Evolutionary conservation across 2,329 filamentous ascomycete genomes (phyloP).

Genomic region (Fusarium siculi): DNA sequence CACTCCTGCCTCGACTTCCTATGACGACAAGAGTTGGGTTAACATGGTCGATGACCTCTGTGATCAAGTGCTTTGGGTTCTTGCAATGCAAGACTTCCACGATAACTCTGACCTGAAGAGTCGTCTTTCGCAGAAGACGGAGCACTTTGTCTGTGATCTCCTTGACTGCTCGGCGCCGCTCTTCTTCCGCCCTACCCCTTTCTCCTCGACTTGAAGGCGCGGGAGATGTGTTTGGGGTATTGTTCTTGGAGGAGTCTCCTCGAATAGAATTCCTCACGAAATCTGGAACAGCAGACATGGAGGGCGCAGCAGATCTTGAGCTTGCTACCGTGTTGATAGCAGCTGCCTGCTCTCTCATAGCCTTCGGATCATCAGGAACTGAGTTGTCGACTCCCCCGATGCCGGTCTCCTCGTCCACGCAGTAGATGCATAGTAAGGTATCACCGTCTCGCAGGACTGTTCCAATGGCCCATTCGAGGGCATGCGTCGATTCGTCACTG

Average conservation of each 20-base stretch:
- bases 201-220: slow-evolving; percentile 61
- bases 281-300: slow-evolving; percentile 49
- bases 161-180: slow-evolving; percentile 82
- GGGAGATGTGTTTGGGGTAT: slow-evolving; percentile 57
- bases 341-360: slow-evolving; percentile 79
- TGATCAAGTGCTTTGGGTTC: slow-evolving; percentile 94
- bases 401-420: slow-evolving; percentile 86
- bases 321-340: slow-evolving; percentile 73
- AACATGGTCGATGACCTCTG: slow-evolving; percentile 94
- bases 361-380: slow-evolving; percentile 77
- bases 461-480: slow-evolving; percentile 96
- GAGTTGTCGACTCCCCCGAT: slow-evolving; percentile 62
- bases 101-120: slow-evolving; percentile 90
- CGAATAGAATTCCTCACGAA: slow-evolving; percentile 47
- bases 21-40: slow-evolving; percentile 93
- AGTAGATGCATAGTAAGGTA: slow-evolving; percentile 92
- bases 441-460: slow-evolving; percentile 95
- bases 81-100: slow-evolving; percentile 99
- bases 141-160: slow-evolving; percentile 86
- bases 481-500: slow-evolving; percentile 93
- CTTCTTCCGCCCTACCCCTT: slow-evolving; percentile 74
- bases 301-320: slow-evolving; percentile 48
- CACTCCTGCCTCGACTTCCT: slow-evolving; percentile 89
- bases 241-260: slow-evolving; percentile 47
- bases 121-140: slow-evolving; percentile 88